Evolutionary conservation across 2,329 filamentous ascomycete genomes (phyloP), one percentile per base, ranked within the genome.

Genomic region (Trichoderma breve): DNA sequence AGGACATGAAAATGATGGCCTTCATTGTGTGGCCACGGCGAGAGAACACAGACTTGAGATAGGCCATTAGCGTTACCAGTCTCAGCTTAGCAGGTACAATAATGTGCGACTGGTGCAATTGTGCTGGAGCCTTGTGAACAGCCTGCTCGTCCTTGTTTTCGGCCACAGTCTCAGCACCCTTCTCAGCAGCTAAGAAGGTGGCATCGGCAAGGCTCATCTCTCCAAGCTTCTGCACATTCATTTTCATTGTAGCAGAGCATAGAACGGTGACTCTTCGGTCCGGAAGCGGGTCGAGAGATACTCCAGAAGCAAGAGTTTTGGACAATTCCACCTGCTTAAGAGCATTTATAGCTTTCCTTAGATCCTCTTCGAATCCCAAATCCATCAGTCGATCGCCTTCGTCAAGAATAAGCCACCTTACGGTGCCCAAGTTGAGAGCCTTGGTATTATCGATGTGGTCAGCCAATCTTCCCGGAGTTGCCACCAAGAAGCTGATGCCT

Each of bases 341-440:
- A 74, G 92, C 92, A 70, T 89, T 87, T 18, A 99, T 92, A 74
- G 98, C 95, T 73, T 91, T 92, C 78, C 93, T 92, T 73, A 99
- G 89, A 78, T 98, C 95, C 69, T 98, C 91, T 81, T 98, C 96
- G 76, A 99, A 99, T 0, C 96, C 96, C 78, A 98, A 87, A 79
- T 99, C 96, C 95, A 99, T 98, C 79, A 99, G 85, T n/a, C 96
- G 89, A 85, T 99, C 96, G 34, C 96, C 96, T 82, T 99, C 96
- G 77, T 99, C 96, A 6, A 99, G 87, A 2, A 99, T 91, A 28
- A 99, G 84, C 96, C 96, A 99, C 73, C 95, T 88, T 5, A 98
- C 95, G 26, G 92, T 95, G 77, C 92, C 93, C 53, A 98, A 90
- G 74, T 96, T 93, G 67, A 99, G 85, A 0, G 91, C 94, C 81